Evolutionary conservation across 2,329 filamentous ascomycete species (phyloP).

Genomic region (Nemania sp.): DNA sequence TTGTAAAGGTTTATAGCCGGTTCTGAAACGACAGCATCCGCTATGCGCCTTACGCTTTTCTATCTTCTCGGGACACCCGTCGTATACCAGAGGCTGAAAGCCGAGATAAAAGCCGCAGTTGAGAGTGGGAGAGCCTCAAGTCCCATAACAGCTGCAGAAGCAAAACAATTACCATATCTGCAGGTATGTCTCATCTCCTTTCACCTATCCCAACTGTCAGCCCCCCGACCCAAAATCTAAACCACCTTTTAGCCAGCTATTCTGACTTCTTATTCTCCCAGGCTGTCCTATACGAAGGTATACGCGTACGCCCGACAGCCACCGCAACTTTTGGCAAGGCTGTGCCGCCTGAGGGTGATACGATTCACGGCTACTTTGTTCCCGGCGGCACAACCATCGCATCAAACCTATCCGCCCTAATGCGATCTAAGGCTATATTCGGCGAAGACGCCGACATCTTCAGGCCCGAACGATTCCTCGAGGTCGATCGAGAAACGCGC

Average conservation of each 20-base stretch:
- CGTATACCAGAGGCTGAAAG: slow-evolving; percentile 58
- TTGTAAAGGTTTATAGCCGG: slow-evolving; percentile 53
- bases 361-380: slow-evolving; percentile 51
- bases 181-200: slow-evolving; percentile 18
- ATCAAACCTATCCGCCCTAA: slow-evolving; percentile 52
- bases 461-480: slow-evolving; percentile 59
- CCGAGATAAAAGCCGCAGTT: slow-evolving; percentile 57
- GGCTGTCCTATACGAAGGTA: slow-evolving; percentile 55
- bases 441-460: slow-evolving; percentile 56
- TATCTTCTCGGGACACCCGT: slow-evolving; percentile 60
- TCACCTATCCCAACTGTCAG: background rate
- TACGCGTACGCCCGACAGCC: slow-evolving; percentile 53
- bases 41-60: slow-evolving; percentile 60
- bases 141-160: slow-evolving; percentile 49
- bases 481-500: slow-evolving; percentile 49
- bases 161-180: slow-evolving; percentile 51
- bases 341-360: slow-evolving; percentile 49
- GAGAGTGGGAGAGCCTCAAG: slow-evolving; percentile 50
- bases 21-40: slow-evolving; percentile 64
- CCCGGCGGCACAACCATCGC: slow-evolving; percentile 55
- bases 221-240: background rate
- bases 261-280: slow-evolving; percentile 33
- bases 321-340: slow-evolving; percentile 46
- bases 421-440: slow-evolving; percentile 50
- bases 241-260: background rate